Conservation (phyloP, 352 stramenopile species). For the Plasmopara halstedii region DNA sequence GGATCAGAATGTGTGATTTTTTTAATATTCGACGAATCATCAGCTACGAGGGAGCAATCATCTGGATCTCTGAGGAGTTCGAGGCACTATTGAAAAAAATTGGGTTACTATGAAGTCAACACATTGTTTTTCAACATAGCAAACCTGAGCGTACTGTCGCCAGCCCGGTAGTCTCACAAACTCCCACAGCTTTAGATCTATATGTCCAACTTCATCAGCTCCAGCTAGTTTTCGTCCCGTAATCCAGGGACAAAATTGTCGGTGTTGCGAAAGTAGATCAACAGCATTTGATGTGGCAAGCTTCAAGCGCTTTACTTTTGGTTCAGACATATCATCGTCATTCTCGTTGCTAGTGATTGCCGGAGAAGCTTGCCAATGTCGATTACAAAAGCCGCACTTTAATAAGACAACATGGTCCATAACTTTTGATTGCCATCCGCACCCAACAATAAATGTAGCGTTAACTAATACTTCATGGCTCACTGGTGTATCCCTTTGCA, state of each 20-base stretch:
- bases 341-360: neutral
- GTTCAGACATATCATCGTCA: constrained; percentile 8
- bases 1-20: constrained; percentile 6
- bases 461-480: constrained; percentile 15
- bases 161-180: constrained; percentile 27
- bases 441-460: constrained; percentile 25
- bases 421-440: constrained; percentile 31
- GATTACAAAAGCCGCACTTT: constrained; percentile 40
- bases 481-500: constrained; percentile 1
- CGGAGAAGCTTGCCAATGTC: constrained; percentile 18
- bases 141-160: constrained; percentile 33
- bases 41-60: constrained; percentile 2
- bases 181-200: constrained; percentile 15
- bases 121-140: too few relatives aligned
- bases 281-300: neutral
- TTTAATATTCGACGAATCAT: neutral
- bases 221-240: constrained; percentile 7
- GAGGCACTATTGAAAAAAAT: constrained; percentile 5
- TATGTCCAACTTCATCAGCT: constrained; percentile 16
- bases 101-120: neutral
- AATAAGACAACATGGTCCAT: constrained; percentile 4
- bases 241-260: constrained; percentile 61
- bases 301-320: constrained; percentile 30
- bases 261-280: constrained; percentile 29
- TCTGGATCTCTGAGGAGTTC: constrained; percentile 2